Evolutionary conservation across 2,329 filamentous ascomycete species (phyloP).

Genomic region (Phoma herbarum): DNA sequence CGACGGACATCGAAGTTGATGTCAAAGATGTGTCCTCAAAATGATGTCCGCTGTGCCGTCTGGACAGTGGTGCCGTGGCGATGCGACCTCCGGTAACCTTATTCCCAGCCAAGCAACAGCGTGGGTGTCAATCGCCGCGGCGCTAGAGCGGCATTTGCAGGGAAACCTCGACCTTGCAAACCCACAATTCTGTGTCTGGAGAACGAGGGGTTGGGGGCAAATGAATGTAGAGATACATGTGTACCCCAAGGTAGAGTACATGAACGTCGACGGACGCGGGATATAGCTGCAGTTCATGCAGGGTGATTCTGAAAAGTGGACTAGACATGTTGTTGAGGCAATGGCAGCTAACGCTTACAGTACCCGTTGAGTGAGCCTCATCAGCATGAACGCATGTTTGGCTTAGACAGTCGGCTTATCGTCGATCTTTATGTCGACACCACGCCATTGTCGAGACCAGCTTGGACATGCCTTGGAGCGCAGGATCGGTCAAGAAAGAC

Average conservation of each 20-base stretch:
- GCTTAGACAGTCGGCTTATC: constrained; percentile 6
- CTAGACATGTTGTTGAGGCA: constrained; percentile 13
- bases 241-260: constrained; percentile 15
- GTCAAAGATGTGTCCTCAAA: constrained; percentile 6
- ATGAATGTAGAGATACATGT: constrained; percentile 4
- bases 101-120: constrained; percentile 3
- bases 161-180: not conserved
- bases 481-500: not conserved
- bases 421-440: constrained; percentile 12
- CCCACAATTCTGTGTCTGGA: not conserved
- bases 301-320: constrained; percentile 11
- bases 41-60: not conserved
- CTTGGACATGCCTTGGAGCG: not conserved
- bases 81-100: constrained; percentile 6
- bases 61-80: constrained; percentile 1
- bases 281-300: constrained; percentile 13
- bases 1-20: constrained; percentile 10
- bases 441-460: constrained; percentile 6
- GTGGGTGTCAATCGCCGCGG: constrained; percentile 18
- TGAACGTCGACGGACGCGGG: constrained; percentile 2
- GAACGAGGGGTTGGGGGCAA: not conserved
- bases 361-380: constrained; percentile 18
- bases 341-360: constrained; percentile 11
- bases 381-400: constrained; percentile 7
- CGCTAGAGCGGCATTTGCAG: constrained; percentile 10